Evolutionary conservation across 768 basidiomycete genomes (phyloP).

Genomic region (Leccinum pellstonianum): DNA sequence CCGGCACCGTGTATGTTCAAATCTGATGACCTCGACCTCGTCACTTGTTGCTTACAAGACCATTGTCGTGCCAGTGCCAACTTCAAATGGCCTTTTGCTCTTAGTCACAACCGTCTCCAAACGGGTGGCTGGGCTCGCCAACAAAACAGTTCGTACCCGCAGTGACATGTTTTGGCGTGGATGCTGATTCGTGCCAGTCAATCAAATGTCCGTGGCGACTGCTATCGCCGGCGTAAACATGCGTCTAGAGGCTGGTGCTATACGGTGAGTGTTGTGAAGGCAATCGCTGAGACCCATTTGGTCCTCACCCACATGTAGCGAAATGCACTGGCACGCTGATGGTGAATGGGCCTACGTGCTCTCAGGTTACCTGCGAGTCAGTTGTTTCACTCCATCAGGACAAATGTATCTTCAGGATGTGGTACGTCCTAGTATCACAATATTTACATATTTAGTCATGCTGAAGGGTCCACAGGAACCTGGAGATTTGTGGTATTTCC

Average conservation of each 20-base stretch:
- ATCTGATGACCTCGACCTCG: neutral
- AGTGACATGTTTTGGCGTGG: neutral
- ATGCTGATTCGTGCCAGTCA: constrained; percentile 27
- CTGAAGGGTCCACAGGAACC: constrained; percentile 25
- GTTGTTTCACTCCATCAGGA: constrained; percentile 52
- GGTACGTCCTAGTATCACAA: constrained; percentile 33
- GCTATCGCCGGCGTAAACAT: constrained; percentile 42
- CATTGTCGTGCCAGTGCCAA: constrained; percentile 34
- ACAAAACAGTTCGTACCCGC: constrained; percentile 46
- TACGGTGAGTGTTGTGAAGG: constrained; percentile 31
- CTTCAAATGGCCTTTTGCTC: constrained; percentile 62
- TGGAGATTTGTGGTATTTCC: constrained; percentile 61
- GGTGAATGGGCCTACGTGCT: constrained; percentile 55
- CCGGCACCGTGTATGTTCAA: constrained; percentile 44
- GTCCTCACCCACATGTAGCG: constrained; percentile 26
- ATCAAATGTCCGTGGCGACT: constrained; percentile 40
- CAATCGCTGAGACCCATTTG: neutral
- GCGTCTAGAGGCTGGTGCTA: constrained; percentile 41
- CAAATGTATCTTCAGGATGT: constrained; percentile 52
- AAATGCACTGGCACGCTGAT: constrained; percentile 46
- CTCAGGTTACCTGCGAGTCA: constrained; percentile 47
- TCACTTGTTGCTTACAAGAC: neutral
- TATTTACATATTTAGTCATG: constrained; percentile 8
- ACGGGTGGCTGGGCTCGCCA: constrained; percentile 68
- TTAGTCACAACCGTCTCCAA: constrained; percentile 59